Evolutionary conservation across 768 basidiomycete species (phyloP), one percentile per base, ranked within the genome.

Genomic region (Russula sp.): DNA sequence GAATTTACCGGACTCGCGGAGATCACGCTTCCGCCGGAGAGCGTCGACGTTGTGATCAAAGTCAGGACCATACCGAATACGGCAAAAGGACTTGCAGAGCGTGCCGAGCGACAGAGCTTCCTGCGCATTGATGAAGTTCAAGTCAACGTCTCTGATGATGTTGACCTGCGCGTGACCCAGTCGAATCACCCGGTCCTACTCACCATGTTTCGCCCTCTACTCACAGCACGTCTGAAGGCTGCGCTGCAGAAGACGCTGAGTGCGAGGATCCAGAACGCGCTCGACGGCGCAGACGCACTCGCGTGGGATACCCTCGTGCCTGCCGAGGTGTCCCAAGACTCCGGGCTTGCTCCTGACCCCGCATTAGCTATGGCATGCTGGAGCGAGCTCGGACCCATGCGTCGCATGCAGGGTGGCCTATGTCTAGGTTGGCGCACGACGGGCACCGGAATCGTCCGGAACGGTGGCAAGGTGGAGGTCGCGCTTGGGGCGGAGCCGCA

Each of bases 401-500:
- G n/a, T n/a, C n/a, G n/a, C n/a, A n/a, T n/a, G n/a, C n/a, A n/a
- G n/a, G n/a, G n/a, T n/a, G n/a, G n/a, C n/a, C n/a, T n/a, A n/a
- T n/a, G n/a, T n/a, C n/a, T n/a, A n/a, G n/a, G n/a, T n/a, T n/a
- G n/a, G n/a, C n/a, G n/a, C n/a, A n/a, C n/a, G n/a, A n/a, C n/a
- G n/a, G n/a, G n/a, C n/a, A n/a, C n/a, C n/a, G n/a, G n/a, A n/a
- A n/a, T n/a, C n/a, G n/a, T n/a, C n/a, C n/a, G n/a, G n/a, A 41
- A 61, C 14, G 43, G 71, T 67, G 3, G 70, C 72, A 42, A 74
- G 69, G 70, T 74, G 46, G 65, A 70, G 52, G 80, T 90, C 52
- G 88, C 87, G 0, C 73, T 89, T 74, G 88, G 88, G 2, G 84
- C 80, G 7, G 86, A 87, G 71, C 88, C 88, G 39, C 88, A 90